Conservation (phyloP, 2,329 filamentous ascomycete species). For the Fusarium anthophilum region DNA sequence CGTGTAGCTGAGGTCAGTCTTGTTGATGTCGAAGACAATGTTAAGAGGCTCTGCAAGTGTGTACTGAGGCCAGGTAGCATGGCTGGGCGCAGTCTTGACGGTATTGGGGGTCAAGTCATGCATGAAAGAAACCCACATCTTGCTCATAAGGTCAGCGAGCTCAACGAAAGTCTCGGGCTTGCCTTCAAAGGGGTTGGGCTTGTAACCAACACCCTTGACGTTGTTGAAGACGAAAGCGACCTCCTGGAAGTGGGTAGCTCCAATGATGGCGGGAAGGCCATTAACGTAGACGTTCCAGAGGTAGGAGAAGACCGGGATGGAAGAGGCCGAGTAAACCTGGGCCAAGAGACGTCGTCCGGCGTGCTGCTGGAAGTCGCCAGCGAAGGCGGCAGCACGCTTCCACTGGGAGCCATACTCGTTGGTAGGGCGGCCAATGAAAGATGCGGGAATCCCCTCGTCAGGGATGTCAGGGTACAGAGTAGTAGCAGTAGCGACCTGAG, state of each 20-base stretch:
- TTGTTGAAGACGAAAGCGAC: conserved; percentile 51
- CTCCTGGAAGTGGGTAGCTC: conserved; percentile 42
- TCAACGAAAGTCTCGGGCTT: conserved; percentile 49
- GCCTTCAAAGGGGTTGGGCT: conserved; percentile 50
- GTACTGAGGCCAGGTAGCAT: conserved; percentile 55
- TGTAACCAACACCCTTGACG: conserved; percentile 53
- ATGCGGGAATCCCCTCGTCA: conserved; percentile 57
- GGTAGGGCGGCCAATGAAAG: conserved; percentile 46
- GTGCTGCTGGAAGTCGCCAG: conserved; percentile 66
- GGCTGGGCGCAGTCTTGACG: neutral
- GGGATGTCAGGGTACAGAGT: conserved; percentile 61
- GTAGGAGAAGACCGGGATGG: conserved; percentile 59
- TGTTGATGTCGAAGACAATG: conserved; percentile 61
- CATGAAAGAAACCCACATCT: conserved; percentile 61
- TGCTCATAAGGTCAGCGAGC: conserved; percentile 59
- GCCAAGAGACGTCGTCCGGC: conserved; percentile 63
- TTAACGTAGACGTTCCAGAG: conserved; percentile 60
- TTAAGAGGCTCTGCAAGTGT: conserved; percentile 52
- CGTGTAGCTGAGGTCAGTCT: conserved; percentile 50
- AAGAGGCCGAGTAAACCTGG: conserved; percentile 59
- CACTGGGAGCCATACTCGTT: conserved; percentile 56
- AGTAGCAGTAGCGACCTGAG: conserved; percentile 44
- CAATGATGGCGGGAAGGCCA: conserved; percentile 54
- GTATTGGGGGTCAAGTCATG: conserved; percentile 16
- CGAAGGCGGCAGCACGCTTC: conserved; percentile 62